Evolutionary conservation across 768 basidiomycete species (phyloP).

Genomic region (Neoboletus brunneissimus): DNA sequence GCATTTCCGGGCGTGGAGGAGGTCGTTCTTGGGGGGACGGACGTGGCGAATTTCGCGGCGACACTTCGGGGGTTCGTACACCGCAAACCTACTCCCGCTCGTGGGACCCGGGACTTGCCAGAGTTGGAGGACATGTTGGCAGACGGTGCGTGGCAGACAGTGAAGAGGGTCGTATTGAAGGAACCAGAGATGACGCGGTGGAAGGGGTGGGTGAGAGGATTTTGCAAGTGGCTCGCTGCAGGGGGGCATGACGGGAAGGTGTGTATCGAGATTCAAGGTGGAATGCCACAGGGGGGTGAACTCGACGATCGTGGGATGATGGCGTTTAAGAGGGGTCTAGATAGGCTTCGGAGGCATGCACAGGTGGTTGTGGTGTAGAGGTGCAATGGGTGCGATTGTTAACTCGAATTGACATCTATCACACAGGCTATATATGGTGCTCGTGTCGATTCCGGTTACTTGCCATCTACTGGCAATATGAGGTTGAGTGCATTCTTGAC

Average conservation of each 20-base stretch:
- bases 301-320: neutral
- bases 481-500: no score
- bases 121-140: neutral
- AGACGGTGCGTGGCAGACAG: conserved; percentile 9
- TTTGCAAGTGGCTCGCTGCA: conserved; percentile 21
- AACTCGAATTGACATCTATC: no score
- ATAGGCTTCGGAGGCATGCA: conserved; percentile 12
- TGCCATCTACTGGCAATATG: no score
- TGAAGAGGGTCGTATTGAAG: conserved; percentile 7
- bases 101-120: neutral
- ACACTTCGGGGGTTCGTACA: conserved; percentile 11
- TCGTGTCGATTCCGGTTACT: no score
- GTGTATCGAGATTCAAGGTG: conserved; percentile 8
- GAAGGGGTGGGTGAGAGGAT: conserved; percentile 14
- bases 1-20: conserved; percentile 18
- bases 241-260: conserved; percentile 10
- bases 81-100: no score
- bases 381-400: neutral
- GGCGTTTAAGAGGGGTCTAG: conserved; percentile 7
- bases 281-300: neutral
- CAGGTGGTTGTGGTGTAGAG: neutral
- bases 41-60: conserved; percentile 11
- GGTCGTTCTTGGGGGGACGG: conserved; percentile 13
- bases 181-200: conserved; percentile 9
- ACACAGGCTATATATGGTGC: no score